Percentiles rank a stretch among this genome's conserved stretches.
Conservation (phyloP, 768 basidiomycete species). For the Porphyrellus cyaneotinctus region DNA sequence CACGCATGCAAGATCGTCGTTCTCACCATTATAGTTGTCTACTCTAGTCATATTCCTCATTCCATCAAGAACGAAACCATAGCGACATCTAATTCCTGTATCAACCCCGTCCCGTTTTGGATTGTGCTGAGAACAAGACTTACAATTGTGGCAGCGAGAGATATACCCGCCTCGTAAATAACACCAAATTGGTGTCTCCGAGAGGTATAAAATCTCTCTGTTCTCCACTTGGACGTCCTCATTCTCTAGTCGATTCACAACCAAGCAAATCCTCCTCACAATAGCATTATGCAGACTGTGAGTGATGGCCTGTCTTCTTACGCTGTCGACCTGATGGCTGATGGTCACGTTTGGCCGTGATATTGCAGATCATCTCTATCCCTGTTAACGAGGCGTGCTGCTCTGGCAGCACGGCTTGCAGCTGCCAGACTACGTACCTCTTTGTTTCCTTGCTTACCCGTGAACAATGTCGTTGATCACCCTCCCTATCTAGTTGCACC, state of each 20-base stretch:
- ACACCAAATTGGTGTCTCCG: conserved; percentile 1
- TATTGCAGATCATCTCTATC: conserved; percentile 8
- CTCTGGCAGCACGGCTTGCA: conserved; percentile 2
- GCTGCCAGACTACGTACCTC: conserved; percentile 8
- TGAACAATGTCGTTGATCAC: neutral
- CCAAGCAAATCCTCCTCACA: neutral
- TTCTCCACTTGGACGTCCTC: too few relatives aligned
- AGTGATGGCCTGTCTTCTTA: neutral
- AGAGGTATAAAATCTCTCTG: conserved; percentile 3
- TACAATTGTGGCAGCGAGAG: neutral
- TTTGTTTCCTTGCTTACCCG: neutral
- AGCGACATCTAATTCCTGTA: neutral
- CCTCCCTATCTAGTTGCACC: conserved; percentile 5
- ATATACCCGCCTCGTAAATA: neutral
- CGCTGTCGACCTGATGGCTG: neutral
- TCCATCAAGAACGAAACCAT: too few relatives aligned
- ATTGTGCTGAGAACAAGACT: neutral
- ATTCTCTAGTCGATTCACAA: neutral
- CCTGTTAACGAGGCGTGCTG: conserved; percentile 23
- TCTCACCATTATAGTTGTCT: too few relatives aligned
- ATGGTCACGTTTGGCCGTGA: neutral
- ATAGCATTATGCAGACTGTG: conserved; percentile 20
- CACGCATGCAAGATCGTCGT: too few relatives aligned
- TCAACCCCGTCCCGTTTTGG: neutral
- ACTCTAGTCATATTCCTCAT: too few relatives aligned